These are phyloP conservation scores for Purpureocillium lavendulum DNA, from an alignment of 2,329 filamentous ascomycete species.

Conservation along the genomic window DNA sequence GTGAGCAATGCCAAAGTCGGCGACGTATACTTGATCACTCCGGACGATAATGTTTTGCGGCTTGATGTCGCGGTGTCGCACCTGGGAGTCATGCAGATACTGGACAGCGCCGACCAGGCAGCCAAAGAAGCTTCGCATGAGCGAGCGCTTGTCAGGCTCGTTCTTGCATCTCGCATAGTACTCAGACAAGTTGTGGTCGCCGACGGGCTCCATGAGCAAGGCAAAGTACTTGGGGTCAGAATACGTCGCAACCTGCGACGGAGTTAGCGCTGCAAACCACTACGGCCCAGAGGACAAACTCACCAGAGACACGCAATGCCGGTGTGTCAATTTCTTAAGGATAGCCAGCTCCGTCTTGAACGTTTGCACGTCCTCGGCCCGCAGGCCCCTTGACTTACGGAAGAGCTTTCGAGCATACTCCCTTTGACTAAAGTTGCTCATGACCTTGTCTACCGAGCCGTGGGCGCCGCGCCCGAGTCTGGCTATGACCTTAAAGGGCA, in stretches of 20 bases:
- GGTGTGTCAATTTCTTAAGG: background rate
- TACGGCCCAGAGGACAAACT: background rate
- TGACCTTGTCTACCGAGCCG: background rate
- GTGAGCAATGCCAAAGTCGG: slow-evolving; percentile 9
- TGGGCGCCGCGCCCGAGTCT: background rate
- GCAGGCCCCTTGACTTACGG: background rate
- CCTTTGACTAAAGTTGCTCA: background rate
- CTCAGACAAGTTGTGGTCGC: background rate
- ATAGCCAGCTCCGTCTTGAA: background rate
- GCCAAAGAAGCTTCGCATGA: slow-evolving; percentile 3
- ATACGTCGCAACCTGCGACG: background rate
- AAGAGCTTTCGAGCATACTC: background rate
- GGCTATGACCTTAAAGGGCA: background rate
- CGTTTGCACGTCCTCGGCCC: background rate
- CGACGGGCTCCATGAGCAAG: background rate
- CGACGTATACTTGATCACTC: slow-evolving; percentile 1
- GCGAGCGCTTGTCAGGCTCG: background rate
- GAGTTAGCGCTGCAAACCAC: background rate
- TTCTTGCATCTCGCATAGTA: background rate
- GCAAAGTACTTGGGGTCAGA: background rate
- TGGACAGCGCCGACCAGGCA: slow-evolving; percentile 2
- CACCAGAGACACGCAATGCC: background rate
- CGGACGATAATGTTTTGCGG: slow-evolving; percentile 9
- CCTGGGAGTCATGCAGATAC: slow-evolving; percentile 2
- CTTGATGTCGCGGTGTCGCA: slow-evolving; percentile 9